Evolutionary conservation across 805 yeast species (phyloP), one percentile per base, ranked within the genome.

Genomic region (Starmera caribaea): DNA sequence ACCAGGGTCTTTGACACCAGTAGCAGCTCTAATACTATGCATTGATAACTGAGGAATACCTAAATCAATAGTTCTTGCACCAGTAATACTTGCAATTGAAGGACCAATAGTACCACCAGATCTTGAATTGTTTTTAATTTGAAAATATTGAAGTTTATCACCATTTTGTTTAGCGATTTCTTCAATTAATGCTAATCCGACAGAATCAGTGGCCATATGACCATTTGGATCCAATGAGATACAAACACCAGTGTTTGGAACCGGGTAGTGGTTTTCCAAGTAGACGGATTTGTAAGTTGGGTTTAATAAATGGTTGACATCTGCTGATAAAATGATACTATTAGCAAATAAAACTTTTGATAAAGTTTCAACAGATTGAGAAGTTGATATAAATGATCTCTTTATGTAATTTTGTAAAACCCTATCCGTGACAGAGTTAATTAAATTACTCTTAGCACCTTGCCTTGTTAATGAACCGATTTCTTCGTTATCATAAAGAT

Each of bases 71-170:
- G 90, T 81, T 53, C 85, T 68, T 4, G 84, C 83, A 41, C 87
- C 87, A 1, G 85, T 77, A 45, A 70, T 74, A 32, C 73, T 61
- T 13, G 84, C 65, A 40, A 79, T 64, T 10, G 72, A 67, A 16
- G 86, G 95, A 0, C 96, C 96, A 54, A 87, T 84, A 24, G 95
- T 85, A 32, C 94, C 94, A 28, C 96, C 96, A 1, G 88, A 79
- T 55, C 92, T 74, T 13, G 84, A 73, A 57, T 80, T 89, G 62
- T 87, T 86, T 60, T 92, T 75, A 57, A 84, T 81, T 55, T 86
- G 95, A 77, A 85, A 85, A 61, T 76, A 79, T 62, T 87, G 96
- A 26, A 86, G 48, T 39, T 65, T 62, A 55, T 82, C 87, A 38
- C 68, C 81, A 44, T 83, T 78, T 39, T 63, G 55, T 42, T 73